Evolutionary conservation across 129 eudicot genomes (phyloP).

Genomic region (Escallonia rubra): DNA sequence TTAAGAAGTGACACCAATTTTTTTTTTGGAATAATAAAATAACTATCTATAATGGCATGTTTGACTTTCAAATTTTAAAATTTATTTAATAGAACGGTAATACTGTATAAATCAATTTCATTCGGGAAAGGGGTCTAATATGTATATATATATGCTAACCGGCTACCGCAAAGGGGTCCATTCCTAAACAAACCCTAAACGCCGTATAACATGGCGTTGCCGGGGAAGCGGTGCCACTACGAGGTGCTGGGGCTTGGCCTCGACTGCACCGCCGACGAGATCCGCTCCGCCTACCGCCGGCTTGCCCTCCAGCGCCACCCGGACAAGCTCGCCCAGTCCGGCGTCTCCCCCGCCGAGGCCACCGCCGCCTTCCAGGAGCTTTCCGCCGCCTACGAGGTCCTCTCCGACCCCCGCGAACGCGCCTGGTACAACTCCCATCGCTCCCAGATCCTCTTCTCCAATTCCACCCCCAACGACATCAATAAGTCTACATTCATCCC

Average conservation of each 20-base stretch:
- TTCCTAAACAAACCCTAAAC: too few relatives aligned
- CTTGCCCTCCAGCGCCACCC: constrained; percentile 99
- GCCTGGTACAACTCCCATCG: constrained; percentile 98
- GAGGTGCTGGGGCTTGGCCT: constrained; percentile 71
- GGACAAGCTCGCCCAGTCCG: constrained; percentile 80
- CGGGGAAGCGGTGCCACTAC: constrained; percentile 85
- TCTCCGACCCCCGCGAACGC: constrained; percentile 85
- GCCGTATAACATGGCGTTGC: constrained; percentile 26
- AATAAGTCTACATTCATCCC: constrained; percentile 38
- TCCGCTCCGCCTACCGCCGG: constrained; percentile 77
- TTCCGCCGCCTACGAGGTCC: constrained; percentile 86
- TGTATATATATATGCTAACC: too few relatives aligned
- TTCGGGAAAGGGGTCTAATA: not conserved
- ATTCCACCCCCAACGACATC: constrained; percentile 9
- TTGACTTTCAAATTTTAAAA: too few relatives aligned
- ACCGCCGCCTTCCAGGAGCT: constrained; percentile 93
- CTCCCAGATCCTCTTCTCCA: constrained; percentile 73
- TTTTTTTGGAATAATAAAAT: too few relatives aligned
- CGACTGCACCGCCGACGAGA: constrained; percentile 76
- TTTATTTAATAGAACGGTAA: too few relatives aligned
- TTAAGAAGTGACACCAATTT: too few relatives aligned
- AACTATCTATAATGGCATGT: too few relatives aligned
- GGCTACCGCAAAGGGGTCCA: too few relatives aligned
- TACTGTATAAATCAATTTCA: too few relatives aligned
- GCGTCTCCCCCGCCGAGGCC: constrained; percentile 73